phyloP scores from a whole-genome alignment of 257 asterid species.

The Orobanche coerulescens region DNA sequence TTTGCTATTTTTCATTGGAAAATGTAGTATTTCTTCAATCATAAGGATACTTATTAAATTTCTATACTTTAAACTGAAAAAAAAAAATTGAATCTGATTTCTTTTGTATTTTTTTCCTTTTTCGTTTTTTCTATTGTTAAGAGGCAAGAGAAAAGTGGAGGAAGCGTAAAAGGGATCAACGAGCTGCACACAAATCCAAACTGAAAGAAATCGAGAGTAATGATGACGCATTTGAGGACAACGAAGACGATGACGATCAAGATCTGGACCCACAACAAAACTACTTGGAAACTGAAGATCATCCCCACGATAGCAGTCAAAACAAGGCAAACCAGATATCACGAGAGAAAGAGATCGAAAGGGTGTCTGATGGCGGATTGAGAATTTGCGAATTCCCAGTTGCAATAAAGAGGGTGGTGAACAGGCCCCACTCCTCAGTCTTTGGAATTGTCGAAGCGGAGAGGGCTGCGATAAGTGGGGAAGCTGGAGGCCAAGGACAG shows the following conservation, averaged over 20 bases:
- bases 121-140: slow-evolving; percentile 10
- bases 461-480: slow-evolving; percentile 41
- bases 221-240: slow-evolving; percentile 54
- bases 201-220: slow-evolving; percentile 34
- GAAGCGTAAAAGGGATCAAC: slow-evolving; percentile 61
- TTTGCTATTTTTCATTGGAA: background rate
- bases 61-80: slow-evolving; percentile 4
- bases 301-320: slow-evolving; percentile 20
- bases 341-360: slow-evolving; percentile 38
- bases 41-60: background rate
- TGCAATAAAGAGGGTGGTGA: slow-evolving; percentile 43
- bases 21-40: background rate
- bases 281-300: slow-evolving; percentile 21
- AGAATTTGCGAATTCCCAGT: slow-evolving; percentile 44
- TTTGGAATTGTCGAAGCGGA: slow-evolving; percentile 36
- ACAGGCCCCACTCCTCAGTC: slow-evolving; percentile 49
- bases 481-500: slow-evolving; percentile 33
- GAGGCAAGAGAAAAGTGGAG: slow-evolving; percentile 58
- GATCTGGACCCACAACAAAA: slow-evolving; percentile 31
- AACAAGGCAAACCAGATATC: slow-evolving; percentile 28
- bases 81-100: background rate
- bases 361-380: slow-evolving; percentile 37
- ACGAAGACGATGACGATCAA: slow-evolving; percentile 45
- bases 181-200: slow-evolving; percentile 36
- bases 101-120: background rate